Evolutionary conservation across 768 basidiomycete genomes (phyloP), one percentile per base, ranked within the genome.

Genomic region (Megacollybia marginata): DNA sequence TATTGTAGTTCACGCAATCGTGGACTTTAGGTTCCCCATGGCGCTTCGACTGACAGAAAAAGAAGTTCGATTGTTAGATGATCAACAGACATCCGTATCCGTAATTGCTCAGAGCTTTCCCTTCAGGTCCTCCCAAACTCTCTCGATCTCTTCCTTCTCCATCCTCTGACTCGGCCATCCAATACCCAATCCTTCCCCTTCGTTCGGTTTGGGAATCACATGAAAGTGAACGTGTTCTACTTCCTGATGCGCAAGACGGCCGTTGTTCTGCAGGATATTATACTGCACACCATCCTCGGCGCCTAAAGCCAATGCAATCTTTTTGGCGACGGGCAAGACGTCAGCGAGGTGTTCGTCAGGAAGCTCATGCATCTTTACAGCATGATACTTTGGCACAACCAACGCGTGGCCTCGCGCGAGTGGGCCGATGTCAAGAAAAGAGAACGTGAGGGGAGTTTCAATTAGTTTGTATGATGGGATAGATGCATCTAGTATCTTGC

Each of bases 401-500:
- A 98, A 77, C 11, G 90, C 80, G 67, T 99, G 92, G 4, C 95
- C 95, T 59, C 78, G 83, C n/a, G 92, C 75, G 19, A 97, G 69
- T 8, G 95, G 94, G 1, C 83, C 83, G 54, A 99, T 89, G 57
- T 97, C 96, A 55, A 99, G 80, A 72, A 99, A 97, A 0, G 95
- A 82, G 61, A 71, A 86, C 12, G 88, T 91, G 59, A 28, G 16
- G 16, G 33, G 10, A 13, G 87, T 91, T 64, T 93, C 90, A 36
- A 86, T 48, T 33, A 93, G 78, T 70, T 92, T 94, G 67, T 76
- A 84, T 66, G 85, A 84, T 13, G 94, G 94, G 55, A 97, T 92
- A 19, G 93, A 85, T 82, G 92, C 89, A 70, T 89, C 89, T 71
- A 93, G 78, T 65, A 97, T 96, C 71, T 85, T 96, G 78, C 95